Evolutionary conservation across 768 basidiomycete genomes (phyloP).

Genomic region (Ramaria sp.): DNA sequence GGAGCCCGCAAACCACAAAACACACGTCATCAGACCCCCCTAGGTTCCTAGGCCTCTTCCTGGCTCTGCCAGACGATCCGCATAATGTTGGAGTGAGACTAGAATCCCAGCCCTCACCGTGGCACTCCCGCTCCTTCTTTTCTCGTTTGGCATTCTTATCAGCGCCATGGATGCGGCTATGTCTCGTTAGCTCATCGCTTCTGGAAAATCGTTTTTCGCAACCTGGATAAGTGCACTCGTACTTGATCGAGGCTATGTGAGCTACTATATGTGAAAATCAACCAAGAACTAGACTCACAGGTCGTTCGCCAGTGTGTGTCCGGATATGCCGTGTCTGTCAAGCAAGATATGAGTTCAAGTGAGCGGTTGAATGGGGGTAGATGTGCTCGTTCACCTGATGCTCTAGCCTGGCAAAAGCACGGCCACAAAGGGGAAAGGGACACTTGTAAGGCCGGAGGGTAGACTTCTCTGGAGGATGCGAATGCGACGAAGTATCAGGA

Average conservation of each 20-base stretch:
- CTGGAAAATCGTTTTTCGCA: slow-evolving; percentile 98
- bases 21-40: background rate
- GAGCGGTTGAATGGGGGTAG: slow-evolving; percentile 9
- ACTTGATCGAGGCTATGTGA: slow-evolving; percentile 20
- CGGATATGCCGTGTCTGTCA: slow-evolving; percentile 90
- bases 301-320: slow-evolving; percentile 97
- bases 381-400: slow-evolving; percentile 64
- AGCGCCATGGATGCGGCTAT: slow-evolving; percentile 81
- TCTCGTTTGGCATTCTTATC: slow-evolving; percentile 61
- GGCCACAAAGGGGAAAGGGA: slow-evolving; percentile 79
- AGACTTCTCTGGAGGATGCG: slow-evolving; percentile 26
- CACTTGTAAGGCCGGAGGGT: slow-evolving; percentile 87
- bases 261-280: background rate
- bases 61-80: background rate
- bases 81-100: slow-evolving; percentile 16
- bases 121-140: slow-evolving; percentile 69
- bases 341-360: slow-evolving; percentile 3
- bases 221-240: slow-evolving; percentile 81
- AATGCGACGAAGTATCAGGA: slow-evolving; percentile 6
- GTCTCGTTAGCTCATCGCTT: slow-evolving; percentile 96
- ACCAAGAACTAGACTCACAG: slow-evolving; percentile 19
- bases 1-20: background rate
- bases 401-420: slow-evolving; percentile 94
- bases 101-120: slow-evolving; percentile 58
- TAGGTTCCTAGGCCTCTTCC: slow-evolving; percentile 1